Conservation (phyloP, 2,329 filamentous ascomycete genomes). For the Aspergillus sergii region DNA sequence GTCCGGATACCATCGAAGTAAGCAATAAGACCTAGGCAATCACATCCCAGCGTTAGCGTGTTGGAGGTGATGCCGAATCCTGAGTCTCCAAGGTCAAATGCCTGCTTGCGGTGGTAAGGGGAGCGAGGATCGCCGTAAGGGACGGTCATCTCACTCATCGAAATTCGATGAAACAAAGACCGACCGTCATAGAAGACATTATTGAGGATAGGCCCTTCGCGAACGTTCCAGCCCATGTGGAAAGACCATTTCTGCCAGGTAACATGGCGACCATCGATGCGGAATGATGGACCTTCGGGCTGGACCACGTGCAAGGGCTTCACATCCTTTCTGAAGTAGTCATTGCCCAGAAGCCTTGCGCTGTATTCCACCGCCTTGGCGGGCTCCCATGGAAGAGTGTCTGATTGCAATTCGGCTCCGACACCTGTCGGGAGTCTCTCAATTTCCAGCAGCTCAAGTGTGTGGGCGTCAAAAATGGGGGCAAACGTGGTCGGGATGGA, state of each 20-base stretch:
- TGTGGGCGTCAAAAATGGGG: too few species aligned
- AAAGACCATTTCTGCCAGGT: conserved; percentile 70
- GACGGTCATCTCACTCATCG: conserved; percentile 65
- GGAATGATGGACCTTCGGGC: conserved; percentile 67
- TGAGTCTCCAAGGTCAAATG: conserved; percentile 69
- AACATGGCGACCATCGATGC: conserved; percentile 53
- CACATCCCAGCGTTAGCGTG: conserved; percentile 67
- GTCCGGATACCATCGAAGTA: conserved; percentile 57
- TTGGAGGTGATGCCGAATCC: conserved; percentile 66
- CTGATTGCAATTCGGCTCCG: too few species aligned
- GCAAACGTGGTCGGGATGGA: neutral
- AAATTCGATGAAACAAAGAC: conserved; percentile 65
- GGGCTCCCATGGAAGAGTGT: too few species aligned
- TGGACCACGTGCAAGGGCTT: conserved; percentile 73
- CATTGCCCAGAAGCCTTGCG: too few species aligned
- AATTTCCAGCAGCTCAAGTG: too few species aligned
- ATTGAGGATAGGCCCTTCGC: conserved; percentile 69
- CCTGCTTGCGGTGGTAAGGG: conserved; percentile 68
- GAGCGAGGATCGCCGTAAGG: conserved; percentile 55
- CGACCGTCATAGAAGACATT: conserved; percentile 67
- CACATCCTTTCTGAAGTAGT: conserved; percentile 40
- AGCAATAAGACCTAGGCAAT: conserved; percentile 68
- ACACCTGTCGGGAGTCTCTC: too few species aligned
- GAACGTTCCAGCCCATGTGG: conserved; percentile 67
- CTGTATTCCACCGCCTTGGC: too few species aligned